Evolutionary conservation across 495 filamentous ascomycete genomes (phyloP).

Genomic region (Penicillium riverlandense): DNA sequence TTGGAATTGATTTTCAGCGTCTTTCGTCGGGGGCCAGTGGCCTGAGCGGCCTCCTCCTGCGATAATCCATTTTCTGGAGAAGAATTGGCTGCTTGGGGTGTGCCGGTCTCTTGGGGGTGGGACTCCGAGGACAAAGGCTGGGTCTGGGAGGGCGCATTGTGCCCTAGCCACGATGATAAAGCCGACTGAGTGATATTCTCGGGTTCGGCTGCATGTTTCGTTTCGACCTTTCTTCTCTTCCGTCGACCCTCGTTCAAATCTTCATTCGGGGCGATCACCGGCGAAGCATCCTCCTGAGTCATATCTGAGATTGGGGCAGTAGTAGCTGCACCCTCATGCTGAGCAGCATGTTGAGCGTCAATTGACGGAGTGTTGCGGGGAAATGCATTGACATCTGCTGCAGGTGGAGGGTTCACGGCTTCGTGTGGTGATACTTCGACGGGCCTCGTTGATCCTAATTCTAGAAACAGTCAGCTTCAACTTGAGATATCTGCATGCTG

Average conservation of each 20-base stretch:
- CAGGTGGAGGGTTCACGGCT: no score
- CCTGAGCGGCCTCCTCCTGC: no score
- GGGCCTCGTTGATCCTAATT: background rate
- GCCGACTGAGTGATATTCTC: conserved; percentile 3
- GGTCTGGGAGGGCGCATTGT: background rate
- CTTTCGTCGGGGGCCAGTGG: background rate
- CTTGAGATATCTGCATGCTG: background rate
- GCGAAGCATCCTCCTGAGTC: no score
- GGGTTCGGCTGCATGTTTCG: background rate
- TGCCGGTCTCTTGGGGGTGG: no score
- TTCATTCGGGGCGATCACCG: conserved; percentile 16
- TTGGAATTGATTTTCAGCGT: conserved; percentile 44
- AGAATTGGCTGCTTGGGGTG: no score
- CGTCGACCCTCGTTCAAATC: conserved; percentile 36
- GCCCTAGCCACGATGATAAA: conserved; percentile 16
- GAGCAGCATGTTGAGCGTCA: no score
- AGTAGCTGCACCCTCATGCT: no score
- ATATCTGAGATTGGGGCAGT: no score
- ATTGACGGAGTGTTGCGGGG: no score
- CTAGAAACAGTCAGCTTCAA: conserved; percentile 15
- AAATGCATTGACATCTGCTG: no score
- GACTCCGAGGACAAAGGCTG: background rate
- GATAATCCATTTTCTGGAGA: no score
- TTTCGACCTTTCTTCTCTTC: conserved; percentile 47
- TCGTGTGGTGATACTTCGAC: no score